Base-by-base conservation (phyloP, 1,139 yeast species). In the Kodamaea sp. region DNA sequence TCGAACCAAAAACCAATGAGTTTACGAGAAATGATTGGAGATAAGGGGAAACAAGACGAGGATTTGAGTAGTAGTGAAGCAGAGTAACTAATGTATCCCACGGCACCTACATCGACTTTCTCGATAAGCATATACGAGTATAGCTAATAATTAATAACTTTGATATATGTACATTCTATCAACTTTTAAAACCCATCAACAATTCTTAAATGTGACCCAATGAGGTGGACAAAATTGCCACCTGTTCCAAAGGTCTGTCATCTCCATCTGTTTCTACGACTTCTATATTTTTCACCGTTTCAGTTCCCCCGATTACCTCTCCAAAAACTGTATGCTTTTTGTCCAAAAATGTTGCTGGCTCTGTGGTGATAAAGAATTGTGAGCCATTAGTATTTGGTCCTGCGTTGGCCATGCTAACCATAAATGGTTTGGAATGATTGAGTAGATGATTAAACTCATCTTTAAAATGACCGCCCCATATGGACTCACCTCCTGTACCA, bases 401-500 rank as follows among this genome's bases (percentile, higher is more conserved):
- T 3, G 58, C 46, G 36, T 59, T 60, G 16, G 66, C 66, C 81
- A 76, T 74, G 39, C 76, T 66, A 5, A 75, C 66, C 44, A 61
- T 55, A 35, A 62, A 73, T 2, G 77, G 73, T 36, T 53, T 53
- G 21, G 61, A 56, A 43, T 72, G 76, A 15, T 55, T 50, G 31
- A 73, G 47, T 11, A 48, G 48, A 1, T 60, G 58, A 31, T 57
- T 53, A 43, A 70, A 61, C 45, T 75, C 80, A 43, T 74, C 77
- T 22, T 57, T 53, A 40, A 73, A 71, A 22, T 49, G 48, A 20
- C 59, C 56, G 7, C 73, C 69, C 77, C 77, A 73, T 11, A 61
- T 54, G 22, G 71, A 55, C 41, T 68, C 65, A 12, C 78, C 74
- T 11, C 80, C 75, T 4, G 76, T 64, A 5, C 78, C 79, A 41